Percentiles rank a stretch among this genome's conserved stretches.
phyloP scores from a whole-genome alignment of 495 filamentous ascomycete genomes.

The Apiosordaria backusii region DNA sequence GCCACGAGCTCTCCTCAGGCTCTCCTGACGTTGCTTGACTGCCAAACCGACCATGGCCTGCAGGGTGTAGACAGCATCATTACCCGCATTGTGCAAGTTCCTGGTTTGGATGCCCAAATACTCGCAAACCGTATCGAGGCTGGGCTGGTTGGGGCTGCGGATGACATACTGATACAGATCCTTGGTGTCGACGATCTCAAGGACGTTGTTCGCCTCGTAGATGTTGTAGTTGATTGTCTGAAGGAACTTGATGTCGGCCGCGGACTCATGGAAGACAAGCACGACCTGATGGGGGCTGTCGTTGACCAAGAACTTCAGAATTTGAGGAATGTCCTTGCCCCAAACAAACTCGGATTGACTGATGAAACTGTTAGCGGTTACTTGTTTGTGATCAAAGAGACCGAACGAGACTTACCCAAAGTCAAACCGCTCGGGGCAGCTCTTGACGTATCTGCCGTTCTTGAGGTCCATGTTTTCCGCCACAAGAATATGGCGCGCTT shows the following conservation, averaged over 20 bases:
- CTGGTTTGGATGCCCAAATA: slow-evolving; percentile 58
- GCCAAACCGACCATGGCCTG: slow-evolving; percentile 68
- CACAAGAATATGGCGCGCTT: slow-evolving; percentile 72
- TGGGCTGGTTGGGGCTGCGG: slow-evolving; percentile 45
- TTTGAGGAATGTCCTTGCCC: slow-evolving; percentile 7
- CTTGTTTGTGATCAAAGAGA: slow-evolving; percentile 21
- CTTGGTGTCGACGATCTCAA: slow-evolving; percentile 68
- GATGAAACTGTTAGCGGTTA: slow-evolving; percentile 16
- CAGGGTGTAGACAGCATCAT: slow-evolving; percentile 85
- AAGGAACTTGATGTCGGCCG: slow-evolving; percentile 64
- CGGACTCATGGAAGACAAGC: slow-evolving; percentile 74
- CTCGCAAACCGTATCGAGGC: slow-evolving; percentile 58
- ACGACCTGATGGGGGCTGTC: slow-evolving; percentile 56
- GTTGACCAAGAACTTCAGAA: slow-evolving; percentile 32
- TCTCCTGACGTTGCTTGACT: slow-evolving; percentile 37
- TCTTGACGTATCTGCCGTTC: slow-evolving; percentile 63
- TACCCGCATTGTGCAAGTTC: slow-evolving; percentile 88
- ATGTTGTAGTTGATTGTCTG: slow-evolving; percentile 56
- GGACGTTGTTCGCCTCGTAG: slow-evolving; percentile 46
- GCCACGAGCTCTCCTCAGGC: slow-evolving; percentile 3
- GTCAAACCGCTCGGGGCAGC: slow-evolving; percentile 69
- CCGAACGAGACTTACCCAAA: slow-evolving; percentile 57
- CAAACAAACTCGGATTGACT: slow-evolving; percentile 37
- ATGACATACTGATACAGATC: slow-evolving; percentile 59
- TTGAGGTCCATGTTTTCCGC: slow-evolving; percentile 60